Percentiles rank a stretch among this genome's conserved stretches.
phyloP scores from a whole-genome alignment of 306 rosid species.

The Rubus parviflorus region DNA sequence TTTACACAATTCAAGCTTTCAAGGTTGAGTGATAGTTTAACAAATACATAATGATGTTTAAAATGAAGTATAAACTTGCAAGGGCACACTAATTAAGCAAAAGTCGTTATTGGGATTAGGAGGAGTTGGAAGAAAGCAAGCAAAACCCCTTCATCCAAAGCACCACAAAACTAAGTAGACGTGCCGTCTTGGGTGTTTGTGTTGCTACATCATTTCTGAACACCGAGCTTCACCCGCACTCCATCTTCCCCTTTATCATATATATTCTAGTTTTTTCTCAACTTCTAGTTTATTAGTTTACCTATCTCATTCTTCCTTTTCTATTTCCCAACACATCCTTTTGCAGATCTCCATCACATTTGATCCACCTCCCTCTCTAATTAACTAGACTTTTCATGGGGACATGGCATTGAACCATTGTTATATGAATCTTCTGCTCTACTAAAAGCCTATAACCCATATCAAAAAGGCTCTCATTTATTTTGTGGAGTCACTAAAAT shows the following conservation, averaged over 20 bases:
- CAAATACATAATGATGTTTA: background rate
- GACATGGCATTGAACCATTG: background rate
- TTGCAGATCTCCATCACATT: slow-evolving; percentile 29
- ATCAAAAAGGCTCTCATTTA: background rate
- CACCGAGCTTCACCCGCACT: slow-evolving; percentile 57
- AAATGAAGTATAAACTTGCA: background rate
- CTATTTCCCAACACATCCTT: slow-evolving; percentile 37
- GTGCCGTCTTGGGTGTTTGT: slow-evolving; percentile 85
- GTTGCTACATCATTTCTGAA: slow-evolving; percentile 10
- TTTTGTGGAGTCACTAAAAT: background rate
- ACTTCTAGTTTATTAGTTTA: background rate
- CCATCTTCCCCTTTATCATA: slow-evolving; percentile 33
- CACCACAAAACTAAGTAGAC: slow-evolving; percentile 57
- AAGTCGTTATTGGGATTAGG: slow-evolving; percentile 46
- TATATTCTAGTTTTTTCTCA: slow-evolving; percentile 23
- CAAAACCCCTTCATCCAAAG: slow-evolving; percentile 44
- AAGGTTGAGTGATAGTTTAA: background rate
- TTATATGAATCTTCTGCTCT: background rate
- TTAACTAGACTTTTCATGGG: background rate
- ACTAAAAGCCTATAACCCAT: background rate
- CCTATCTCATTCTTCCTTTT: slow-evolving; percentile 17
- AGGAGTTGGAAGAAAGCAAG: slow-evolving; percentile 42
- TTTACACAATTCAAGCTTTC: background rate
- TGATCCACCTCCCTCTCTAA: slow-evolving; percentile 25
- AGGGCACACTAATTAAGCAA: slow-evolving; percentile 1